Evolutionary conservation across 2,329 filamentous ascomycete species (phyloP), one percentile per base, ranked within the genome.

Genomic region (Chrysoporthe deuterocubensis): DNA sequence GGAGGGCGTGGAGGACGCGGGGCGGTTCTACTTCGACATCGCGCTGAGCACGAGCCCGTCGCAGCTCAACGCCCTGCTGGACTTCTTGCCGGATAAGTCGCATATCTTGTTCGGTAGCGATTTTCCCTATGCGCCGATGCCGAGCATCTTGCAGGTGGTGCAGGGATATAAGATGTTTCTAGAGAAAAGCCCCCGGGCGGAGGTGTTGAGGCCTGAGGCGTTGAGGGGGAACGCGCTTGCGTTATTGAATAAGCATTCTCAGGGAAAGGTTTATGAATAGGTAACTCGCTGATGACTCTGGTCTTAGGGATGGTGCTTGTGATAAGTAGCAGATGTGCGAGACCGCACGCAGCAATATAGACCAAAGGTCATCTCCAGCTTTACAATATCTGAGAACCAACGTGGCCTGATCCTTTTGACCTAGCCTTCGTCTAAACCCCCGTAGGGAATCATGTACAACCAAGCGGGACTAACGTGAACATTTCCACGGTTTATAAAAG

Each of bases 71-170:
- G 70, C 74, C 1, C 67, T 81, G 18, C 46, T 75, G 34, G 72
- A 73, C 42, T 77, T 77, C 57, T 70, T 75, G 1, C 59, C 67
- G 1, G 69, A 72, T 9, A 73, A 68, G 42, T 69, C 61, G 0
- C 73, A 76, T 8, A 65, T 80, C 9, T 67, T 81, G 1, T 80
- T 74, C 43, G 78, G 79, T 0, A 78, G 74, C 26, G 78, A 79
- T 67, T 77, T 75, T n/a, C 76, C 77, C 0, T 79, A 81, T 67
- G 78, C 77, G 64, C 74, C 67, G 40, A 74, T 65, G 65, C 64
- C 50, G 32, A 61, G 21, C 34, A 71, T 71, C 56, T 43, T 69
- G 60, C 21, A 18, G 5, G 61, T 62, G 2, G 32, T 69, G 42
- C 34, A 48, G 48, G n/a, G 32, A 21, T 70, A 72, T n/a, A 43